Evolutionary conservation across 2,329 filamentous ascomycete species (phyloP), one percentile per base, ranked within the genome.

Genomic region (Sporothrix globosa): DNA sequence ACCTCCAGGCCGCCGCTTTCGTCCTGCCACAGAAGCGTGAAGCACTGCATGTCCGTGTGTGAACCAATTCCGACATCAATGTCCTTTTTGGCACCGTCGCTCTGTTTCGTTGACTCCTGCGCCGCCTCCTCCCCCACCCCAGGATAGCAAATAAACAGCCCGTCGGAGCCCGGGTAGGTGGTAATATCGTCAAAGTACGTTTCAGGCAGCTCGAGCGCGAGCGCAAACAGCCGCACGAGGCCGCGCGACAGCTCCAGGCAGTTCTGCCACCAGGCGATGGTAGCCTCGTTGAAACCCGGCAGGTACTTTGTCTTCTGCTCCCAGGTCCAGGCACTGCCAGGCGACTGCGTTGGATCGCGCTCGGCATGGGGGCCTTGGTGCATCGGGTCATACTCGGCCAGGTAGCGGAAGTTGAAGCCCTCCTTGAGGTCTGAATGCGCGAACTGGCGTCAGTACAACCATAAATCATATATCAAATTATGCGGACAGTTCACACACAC

Each of bases 21-120:
- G 48, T 74, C 73, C 6, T 74, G 73, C 48, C 65, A 69, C 11
- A 74, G 70, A 17, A 74, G 71, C 1, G 73, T 74, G 30, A 74
- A 74, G 70, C 72, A 81, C 73, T 84, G 81, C 21, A 85, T 78
- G 71, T 85, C 81, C 0, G 81, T 83, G 72, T 85, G 83, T 2
- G 81, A 81, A 9, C 83, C 83, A 1, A 85, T 76, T 0, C 82
- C 82, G 10, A 83, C 79, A n/a, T 81, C 79, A 0, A 66, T 34
- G 30, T 34, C 63, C 14, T 4, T 60, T 73, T 13, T 74, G 3
- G 13, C 17, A 2, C 19, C 72, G 39, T 60, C 3, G 13, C 41
- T 11, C 21, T 44, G 17, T 19, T 9, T 1, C 13, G 2, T 41
- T 14, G 27, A 34, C 34, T 11, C 72, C 76, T 24, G 79, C 73